Evolutionary conservation across 805 yeast genomes (phyloP).

Genomic region (Ogataea methylovora): DNA sequence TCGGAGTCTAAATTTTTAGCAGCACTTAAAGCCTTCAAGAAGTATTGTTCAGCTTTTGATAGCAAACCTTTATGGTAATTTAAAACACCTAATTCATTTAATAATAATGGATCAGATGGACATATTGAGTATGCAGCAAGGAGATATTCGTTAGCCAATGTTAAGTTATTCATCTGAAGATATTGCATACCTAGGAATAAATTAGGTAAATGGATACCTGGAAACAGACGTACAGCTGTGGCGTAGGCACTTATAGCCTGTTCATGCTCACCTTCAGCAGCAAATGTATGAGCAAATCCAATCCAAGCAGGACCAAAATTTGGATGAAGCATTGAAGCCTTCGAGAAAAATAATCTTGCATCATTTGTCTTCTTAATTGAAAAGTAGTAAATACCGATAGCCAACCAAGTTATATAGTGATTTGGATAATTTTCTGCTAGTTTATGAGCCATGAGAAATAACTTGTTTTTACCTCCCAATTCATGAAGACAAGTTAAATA

Average conservation of each 20-base stretch:
- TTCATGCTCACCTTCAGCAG: conserved; percentile 97
- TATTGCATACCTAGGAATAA: conserved; percentile 95
- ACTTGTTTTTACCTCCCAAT: conserved; percentile 70
- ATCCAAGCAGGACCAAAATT: conserved; percentile 95
- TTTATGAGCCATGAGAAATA: conserved; percentile 76
- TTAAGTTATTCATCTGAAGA: conserved; percentile 74
- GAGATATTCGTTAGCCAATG: conserved; percentile 81
- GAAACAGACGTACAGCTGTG: conserved; percentile 86
- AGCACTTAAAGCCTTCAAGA: conserved; percentile 63
- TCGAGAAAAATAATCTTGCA: conserved; percentile 81
- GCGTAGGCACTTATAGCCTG: conserved; percentile 97
- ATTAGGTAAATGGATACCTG: conserved; percentile 85
- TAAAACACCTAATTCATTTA: conserved; percentile 93
- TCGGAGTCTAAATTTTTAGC: conserved; percentile 67
- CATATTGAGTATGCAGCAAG: conserved; percentile 69
- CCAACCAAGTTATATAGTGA: conserved; percentile 80
- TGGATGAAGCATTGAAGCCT: conserved; percentile 82
- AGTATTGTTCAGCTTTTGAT: conserved; percentile 58
- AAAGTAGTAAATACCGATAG: conserved; percentile 86
- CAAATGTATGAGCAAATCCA: conserved; percentile 97
- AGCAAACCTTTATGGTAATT: conserved; percentile 69
- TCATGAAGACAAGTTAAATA: conserved; percentile 84
- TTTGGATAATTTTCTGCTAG: conserved; percentile 80
- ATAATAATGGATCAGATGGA: conserved; percentile 74
- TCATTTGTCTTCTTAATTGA: conserved; percentile 66